A percentile compares a stretch with the other conserved stretches of the same genome.
Conservation (phyloP, 129 eudicot genomes). For the Arctium minus region DNA sequence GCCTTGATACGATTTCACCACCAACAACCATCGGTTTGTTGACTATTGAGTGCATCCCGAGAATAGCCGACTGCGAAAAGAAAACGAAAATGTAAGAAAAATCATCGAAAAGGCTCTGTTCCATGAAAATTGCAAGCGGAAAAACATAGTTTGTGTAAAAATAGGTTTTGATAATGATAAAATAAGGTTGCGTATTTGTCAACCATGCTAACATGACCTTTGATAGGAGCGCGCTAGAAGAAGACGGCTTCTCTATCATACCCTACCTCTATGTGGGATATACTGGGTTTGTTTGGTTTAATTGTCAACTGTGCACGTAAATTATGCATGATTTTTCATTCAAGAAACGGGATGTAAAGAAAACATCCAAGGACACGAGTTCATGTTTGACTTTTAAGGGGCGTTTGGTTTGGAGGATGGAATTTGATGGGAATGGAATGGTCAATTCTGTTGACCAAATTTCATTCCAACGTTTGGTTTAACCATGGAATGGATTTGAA, state of each 20-base stretch:
- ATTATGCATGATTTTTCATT: neutral
- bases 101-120: too few relatives aligned
- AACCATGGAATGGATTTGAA: too few relatives aligned
- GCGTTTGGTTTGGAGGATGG: neutral
- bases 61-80: slow-evolving; percentile 59
- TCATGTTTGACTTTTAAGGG: neutral
- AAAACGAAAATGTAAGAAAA: neutral
- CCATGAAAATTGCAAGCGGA: neutral
- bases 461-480: too few relatives aligned
- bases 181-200: too few relatives aligned
- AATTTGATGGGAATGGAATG: too few relatives aligned
- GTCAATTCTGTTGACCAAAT: too few relatives aligned
- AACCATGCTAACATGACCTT: too few relatives aligned
- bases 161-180: too few relatives aligned
- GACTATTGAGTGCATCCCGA: slow-evolving; percentile 77
- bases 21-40: slow-evolving; percentile 74
- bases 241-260: too few relatives aligned
- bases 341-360: neutral
- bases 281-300: neutral
- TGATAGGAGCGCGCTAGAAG: too few relatives aligned
- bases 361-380: neutral
- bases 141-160: neutral
- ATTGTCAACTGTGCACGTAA: neutral
- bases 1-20: slow-evolving; percentile 49
- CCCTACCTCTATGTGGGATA: too few relatives aligned